A percentile compares a stretch with the other conserved stretches of the same genome.
Evolutionary conservation across 1,284 basidiomycete species (phyloP).

Genomic region (Thelephora terrestris): DNA sequence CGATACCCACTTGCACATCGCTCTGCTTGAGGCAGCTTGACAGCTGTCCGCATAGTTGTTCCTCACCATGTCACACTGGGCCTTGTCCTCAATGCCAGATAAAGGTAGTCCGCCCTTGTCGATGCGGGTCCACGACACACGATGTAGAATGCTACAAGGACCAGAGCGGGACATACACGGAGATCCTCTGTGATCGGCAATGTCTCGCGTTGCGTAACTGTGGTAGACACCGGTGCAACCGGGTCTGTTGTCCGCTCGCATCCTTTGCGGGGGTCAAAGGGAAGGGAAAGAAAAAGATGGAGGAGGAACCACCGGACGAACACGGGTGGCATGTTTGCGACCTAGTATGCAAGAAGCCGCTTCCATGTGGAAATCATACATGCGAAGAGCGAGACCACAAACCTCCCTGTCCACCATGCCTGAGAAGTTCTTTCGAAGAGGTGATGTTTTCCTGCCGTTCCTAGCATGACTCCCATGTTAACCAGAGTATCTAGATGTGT

Average conservation of each 20-base stretch:
- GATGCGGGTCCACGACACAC: slow-evolving; percentile 64
- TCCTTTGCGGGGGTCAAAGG: slow-evolving; percentile 40
- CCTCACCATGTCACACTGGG: slow-evolving; percentile 45
- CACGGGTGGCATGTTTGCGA: slow-evolving; percentile 74
- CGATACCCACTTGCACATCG: slow-evolving; percentile 70
- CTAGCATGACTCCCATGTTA: slow-evolving; percentile 2
- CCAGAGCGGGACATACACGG: slow-evolving; percentile 28
- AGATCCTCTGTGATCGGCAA: slow-evolving; percentile 69
- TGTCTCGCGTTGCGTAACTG: slow-evolving; percentile 70
- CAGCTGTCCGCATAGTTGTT: slow-evolving; percentile 62
- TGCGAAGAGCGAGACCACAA: slow-evolving; percentile 77
- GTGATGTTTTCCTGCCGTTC: slow-evolving; percentile 23
- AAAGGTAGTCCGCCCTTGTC: slow-evolving; percentile 60
- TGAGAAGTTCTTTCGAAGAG: slow-evolving; percentile 86
- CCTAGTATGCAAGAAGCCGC: slow-evolving; percentile 60
- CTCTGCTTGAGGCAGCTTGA: slow-evolving; percentile 56
- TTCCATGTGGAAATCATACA: slow-evolving; percentile 66
- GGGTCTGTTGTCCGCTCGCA: slow-evolving; percentile 83
- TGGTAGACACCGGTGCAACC: slow-evolving; percentile 73
- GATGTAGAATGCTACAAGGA: slow-evolving; percentile 39
- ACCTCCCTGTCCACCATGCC: slow-evolving; percentile 70
- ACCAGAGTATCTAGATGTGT: slow-evolving; percentile 37
- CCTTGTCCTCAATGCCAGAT: slow-evolving; percentile 70
- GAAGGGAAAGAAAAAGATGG: slow-evolving; percentile 51
- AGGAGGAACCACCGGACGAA: slow-evolving; percentile 35